Conservation (phyloP, 2,329 filamentous ascomycete species). For the Exophiala viscosa region DNA sequence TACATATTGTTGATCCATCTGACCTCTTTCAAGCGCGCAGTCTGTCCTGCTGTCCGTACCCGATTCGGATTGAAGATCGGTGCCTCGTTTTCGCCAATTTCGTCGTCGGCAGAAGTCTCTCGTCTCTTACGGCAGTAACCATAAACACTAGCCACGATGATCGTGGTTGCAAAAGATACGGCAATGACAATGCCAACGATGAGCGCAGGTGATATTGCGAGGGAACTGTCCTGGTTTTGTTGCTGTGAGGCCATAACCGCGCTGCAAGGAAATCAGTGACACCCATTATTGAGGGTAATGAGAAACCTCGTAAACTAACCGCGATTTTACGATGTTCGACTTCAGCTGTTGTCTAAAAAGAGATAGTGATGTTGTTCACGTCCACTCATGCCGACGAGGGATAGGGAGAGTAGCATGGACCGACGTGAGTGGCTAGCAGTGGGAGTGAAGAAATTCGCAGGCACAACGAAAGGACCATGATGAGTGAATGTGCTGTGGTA, state of each 20-base stretch:
- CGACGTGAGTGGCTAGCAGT: no score
- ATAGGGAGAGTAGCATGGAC: no score
- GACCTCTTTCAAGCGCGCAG: slow-evolving; percentile 20
- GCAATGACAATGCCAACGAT: slow-evolving; percentile 23
- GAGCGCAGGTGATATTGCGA: slow-evolving; percentile 15
- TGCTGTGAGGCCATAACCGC: slow-evolving; percentile 1
- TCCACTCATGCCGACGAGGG: no score
- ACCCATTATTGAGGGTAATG: no score
- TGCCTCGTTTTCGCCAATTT: slow-evolving; percentile 21
- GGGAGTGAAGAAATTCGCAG: no score
- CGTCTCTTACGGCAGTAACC: slow-evolving; percentile 10
- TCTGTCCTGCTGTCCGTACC: slow-evolving; percentile 8
- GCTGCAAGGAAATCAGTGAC: neutral
- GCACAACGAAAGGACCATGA: no score
- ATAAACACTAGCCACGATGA: slow-evolving; percentile 18
- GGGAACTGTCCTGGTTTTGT: neutral
- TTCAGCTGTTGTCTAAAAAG: no score
- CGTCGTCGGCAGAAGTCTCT: neutral
- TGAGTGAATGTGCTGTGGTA: neutral
- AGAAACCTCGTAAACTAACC: no score
- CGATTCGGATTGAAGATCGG: slow-evolving; percentile 22
- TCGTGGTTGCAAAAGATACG: slow-evolving; percentile 10
- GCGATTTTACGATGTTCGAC: no score
- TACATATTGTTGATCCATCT: slow-evolving; percentile 24
- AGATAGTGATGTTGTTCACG: no score